phyloP scores from a whole-genome alignment of 78 protist species.

The Dictyostelium firmibasis region DNA sequence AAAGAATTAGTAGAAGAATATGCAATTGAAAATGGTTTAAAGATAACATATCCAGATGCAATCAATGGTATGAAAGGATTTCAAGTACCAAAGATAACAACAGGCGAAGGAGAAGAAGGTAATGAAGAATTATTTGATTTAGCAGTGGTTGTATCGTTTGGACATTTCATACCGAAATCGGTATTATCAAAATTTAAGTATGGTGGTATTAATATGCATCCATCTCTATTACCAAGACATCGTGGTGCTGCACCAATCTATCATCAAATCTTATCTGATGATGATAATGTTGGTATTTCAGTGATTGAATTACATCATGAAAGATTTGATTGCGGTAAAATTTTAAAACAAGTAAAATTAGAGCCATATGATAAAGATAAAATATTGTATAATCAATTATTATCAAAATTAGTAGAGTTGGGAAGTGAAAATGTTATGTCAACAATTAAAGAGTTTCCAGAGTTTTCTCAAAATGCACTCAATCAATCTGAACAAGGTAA shows the following conservation, averaged over 20 bases:
- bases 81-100: conserved; percentile 7
- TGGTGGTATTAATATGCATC: conserved; percentile 87
- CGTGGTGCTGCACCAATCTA: conserved; percentile 88
- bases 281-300: conserved; percentile 75
- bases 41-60: conserved; percentile 10
- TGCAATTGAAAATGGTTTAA: background rate
- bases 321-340: conserved; percentile 72
- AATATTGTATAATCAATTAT: conserved; percentile 10
- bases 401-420: background rate
- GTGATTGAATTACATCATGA: conserved; percentile 65
- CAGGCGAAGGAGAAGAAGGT: background rate
- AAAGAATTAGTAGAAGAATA: conserved; percentile 42
- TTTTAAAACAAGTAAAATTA: conserved; percentile 30
- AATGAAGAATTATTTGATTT: conserved; percentile 35
- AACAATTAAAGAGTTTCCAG: background rate
- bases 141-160: conserved; percentile 84
- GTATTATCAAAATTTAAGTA: conserved; percentile 34
- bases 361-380: background rate
- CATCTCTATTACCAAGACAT: conserved; percentile 85
- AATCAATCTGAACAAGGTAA: conserved; percentile 15
- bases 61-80: conserved; percentile 59
- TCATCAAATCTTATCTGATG: conserved; percentile 66
- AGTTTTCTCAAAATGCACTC: background rate
- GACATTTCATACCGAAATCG: conserved; percentile 81
- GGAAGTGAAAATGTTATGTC: background rate